phyloP scores from a whole-genome alignment of 2,329 filamentous ascomycete species.

The Fusarium agapanthi region DNA sequence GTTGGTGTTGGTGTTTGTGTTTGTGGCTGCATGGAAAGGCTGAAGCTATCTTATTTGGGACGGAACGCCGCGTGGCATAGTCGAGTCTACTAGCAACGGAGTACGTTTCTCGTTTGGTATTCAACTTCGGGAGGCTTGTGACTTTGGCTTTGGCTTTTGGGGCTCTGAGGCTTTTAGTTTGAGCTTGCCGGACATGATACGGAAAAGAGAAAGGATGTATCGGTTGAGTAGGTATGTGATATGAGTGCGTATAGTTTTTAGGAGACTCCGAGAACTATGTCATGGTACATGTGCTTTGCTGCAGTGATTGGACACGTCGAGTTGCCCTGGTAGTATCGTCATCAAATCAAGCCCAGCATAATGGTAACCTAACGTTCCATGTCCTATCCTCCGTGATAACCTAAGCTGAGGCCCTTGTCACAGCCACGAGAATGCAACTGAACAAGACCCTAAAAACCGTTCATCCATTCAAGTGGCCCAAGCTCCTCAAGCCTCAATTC shows the following conservation, averaged over 20 bases:
- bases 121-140: slow-evolving; percentile 10
- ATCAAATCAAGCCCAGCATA: slow-evolving; percentile 1
- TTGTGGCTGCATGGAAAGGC: slow-evolving; percentile 26
- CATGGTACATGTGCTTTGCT: background rate
- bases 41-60: slow-evolving; percentile 24
- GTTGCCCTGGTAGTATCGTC: background rate
- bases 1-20: background rate
- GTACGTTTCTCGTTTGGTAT: slow-evolving; percentile 19
- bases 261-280: background rate
- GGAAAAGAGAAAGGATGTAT: background rate
- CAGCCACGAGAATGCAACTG: slow-evolving; percentile 16
- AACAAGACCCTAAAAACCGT: background rate
- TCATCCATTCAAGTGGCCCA: slow-evolving; percentile 21
- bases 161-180: background rate
- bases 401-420: slow-evolving; percentile 11
- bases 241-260: background rate
- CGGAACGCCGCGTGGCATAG: slow-evolving; percentile 29
- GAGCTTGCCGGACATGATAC: slow-evolving; percentile 5
- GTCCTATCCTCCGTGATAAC: background rate
- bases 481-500: slow-evolving; percentile 27
- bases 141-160: background rate
- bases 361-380: background rate
- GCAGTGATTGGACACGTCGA: background rate
- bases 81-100: slow-evolving; percentile 8
- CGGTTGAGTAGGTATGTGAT: background rate